Percentiles rank a stretch among this genome's conserved stretches.
Conservation (phyloP, 495 filamentous ascomycete species). For the Aeminium ludgeri region DNA sequence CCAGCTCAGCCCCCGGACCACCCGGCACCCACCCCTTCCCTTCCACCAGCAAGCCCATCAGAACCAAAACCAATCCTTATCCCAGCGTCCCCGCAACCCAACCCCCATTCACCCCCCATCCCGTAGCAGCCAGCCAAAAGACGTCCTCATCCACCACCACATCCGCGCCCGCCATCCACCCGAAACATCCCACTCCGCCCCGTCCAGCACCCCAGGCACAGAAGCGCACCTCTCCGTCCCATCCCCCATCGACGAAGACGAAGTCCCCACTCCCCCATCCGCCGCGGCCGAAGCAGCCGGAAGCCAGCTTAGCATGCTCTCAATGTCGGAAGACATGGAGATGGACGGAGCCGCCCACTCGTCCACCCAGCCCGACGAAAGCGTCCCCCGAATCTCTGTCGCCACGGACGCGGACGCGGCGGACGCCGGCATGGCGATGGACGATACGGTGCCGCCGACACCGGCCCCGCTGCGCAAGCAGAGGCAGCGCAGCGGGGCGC, state of each 20-base stretch:
- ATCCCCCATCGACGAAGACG: constrained; percentile 15
- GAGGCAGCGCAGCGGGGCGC: constrained; percentile 9
- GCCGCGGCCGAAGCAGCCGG: constrained; percentile 17
- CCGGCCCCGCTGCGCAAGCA: constrained; percentile 14
- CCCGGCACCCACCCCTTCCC: too few relatives aligned
- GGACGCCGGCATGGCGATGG: constrained; percentile 13
- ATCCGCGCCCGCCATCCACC: constrained; percentile 13
- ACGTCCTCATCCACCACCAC: too few relatives aligned
- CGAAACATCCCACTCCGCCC: too few relatives aligned
- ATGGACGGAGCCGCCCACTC: constrained; percentile 14
- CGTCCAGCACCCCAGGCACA: too few relatives aligned
- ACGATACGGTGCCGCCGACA: too few relatives aligned
- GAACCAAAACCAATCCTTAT: constrained; percentile 9
- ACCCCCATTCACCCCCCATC: too few relatives aligned
- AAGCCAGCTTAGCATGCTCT: constrained; percentile 15
- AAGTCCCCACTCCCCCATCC: constrained; percentile 13
- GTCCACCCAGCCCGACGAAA: too few relatives aligned
- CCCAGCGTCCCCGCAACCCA: too few relatives aligned
- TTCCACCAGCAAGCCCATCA: constrained; percentile 1
- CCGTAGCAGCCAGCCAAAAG: too few relatives aligned
- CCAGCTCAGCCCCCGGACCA: too few relatives aligned
- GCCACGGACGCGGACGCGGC: constrained; percentile 11
- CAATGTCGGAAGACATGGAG: constrained; percentile 18
- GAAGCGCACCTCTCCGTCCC: constrained; percentile 11
- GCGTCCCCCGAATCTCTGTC: constrained; percentile 15